Evolutionary conservation across 2,329 filamentous ascomycete species (phyloP).

Genomic region (Apiospora marii): DNA sequence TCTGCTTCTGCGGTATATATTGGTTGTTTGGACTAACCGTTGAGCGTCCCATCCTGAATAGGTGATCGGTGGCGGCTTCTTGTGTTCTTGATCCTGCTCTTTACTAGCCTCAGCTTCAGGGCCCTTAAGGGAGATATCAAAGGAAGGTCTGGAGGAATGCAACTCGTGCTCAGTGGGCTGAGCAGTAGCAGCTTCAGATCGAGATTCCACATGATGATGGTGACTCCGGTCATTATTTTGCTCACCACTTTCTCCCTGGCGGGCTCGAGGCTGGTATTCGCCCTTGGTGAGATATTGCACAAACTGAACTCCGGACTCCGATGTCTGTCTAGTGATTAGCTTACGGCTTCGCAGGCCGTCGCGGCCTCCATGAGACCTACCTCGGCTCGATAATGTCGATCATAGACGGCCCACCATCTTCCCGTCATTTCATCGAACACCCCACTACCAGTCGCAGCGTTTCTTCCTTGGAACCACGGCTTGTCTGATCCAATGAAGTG

Average conservation of each 20-base stretch:
- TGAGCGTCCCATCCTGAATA: conserved; percentile 61
- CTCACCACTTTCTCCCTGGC: conserved; percentile 39
- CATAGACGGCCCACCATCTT: conserved; percentile 95
- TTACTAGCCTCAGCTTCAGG: conserved; percentile 57
- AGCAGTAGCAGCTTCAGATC: conserved; percentile 31
- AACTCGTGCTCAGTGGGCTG: conserved; percentile 33
- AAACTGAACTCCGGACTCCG: conserved; percentile 41
- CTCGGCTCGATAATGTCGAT: conserved; percentile 76
- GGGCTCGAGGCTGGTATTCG: conserved; percentile 52
- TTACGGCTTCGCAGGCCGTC: neutral
- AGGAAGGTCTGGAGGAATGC: conserved; percentile 36
- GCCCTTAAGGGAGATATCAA: conserved; percentile 50
- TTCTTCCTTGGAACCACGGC: conserved; percentile 79
- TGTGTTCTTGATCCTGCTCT: conserved; percentile 47
- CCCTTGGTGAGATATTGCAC: conserved; percentile 63
- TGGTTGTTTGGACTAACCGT: conserved; percentile 49
- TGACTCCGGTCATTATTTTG: conserved; percentile 38
- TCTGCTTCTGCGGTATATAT: neutral
- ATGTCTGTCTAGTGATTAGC: conserved; percentile 35
- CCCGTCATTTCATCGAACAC: conserved; percentile 85
- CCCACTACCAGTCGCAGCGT: conserved; percentile 59
- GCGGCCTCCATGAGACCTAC: conserved; percentile 47
- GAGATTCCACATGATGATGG: conserved; percentile 28
- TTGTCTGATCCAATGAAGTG: conserved; percentile 95
- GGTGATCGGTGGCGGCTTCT: conserved; percentile 37